Base-by-base conservation (phyloP, 2,329 filamentous ascomycete genomes). In the Shiraia bambusicola region DNA sequence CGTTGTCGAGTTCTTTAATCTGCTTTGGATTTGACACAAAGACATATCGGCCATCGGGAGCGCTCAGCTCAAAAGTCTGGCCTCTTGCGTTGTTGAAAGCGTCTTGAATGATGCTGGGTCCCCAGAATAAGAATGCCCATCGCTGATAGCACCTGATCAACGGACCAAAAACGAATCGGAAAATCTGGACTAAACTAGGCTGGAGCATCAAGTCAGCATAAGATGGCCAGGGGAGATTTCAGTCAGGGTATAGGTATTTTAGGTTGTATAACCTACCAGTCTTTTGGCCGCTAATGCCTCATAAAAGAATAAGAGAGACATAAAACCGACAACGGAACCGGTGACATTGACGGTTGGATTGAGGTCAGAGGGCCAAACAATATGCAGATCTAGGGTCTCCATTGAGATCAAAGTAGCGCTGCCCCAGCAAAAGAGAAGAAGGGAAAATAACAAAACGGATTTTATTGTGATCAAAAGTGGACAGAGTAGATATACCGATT, bases 1-100 rank as follows among this genome's bases (percentile, higher is more conserved):
- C 50, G 36, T 35, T 45, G 14, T 52, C 49, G 13, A 52, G 28
- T 32, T 54, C 48, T 28, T 45, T 54, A 40, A 54, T 54, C 14
- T 52, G 49, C 36, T 42, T 35, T 25, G 45, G 48, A 12, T 45
- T 37, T 28, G 48, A 50, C 3, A 51, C 45, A 36, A 37, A 51
- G 37, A 51, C 48, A 24, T 51, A 49, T 11, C 49, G 40, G 17
- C 41, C 47, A 28, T 50, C 49, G 9, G 49, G 47, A 31, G 49
- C 49, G 24, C 44, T 40, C 28, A 52, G 13, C 34, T 50, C 44
- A 13, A 48, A 52, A 11, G 49, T 47, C 29, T 50, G 41, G 14
- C 49, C 47, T 22, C 43, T 42, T 28, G 22, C 37, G 38, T 13
- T 40, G 16, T 40, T 29, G 28, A 42, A 51, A 2, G 44, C 45